Base-by-base conservation (phyloP, 208 protist genomes). In the Acanthamoeba healyi region DNA sequence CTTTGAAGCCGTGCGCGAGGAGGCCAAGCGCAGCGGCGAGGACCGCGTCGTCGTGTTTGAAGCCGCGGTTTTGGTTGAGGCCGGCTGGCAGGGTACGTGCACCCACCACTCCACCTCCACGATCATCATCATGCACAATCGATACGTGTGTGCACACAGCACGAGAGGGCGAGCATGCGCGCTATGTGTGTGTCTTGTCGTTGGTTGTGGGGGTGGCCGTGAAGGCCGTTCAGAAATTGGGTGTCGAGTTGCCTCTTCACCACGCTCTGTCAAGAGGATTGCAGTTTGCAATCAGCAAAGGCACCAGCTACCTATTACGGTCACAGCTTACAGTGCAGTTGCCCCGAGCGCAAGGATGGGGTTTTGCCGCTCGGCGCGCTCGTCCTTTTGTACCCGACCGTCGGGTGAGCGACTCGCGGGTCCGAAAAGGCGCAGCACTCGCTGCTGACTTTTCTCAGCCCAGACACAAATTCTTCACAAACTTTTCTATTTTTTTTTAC, bases 221-320 rank as follows among this genome's bases (percentile, higher is more conserved):
- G 61, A 67, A 67, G 61, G 61, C 61, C 61, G 29, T 67, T 67
- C 61, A 67, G 61, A 67, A 67, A 67, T 67, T 67, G 61, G 61
- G 61, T 36, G 61, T 7, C 0, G 61, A 15, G 29, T 32, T 32
- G 61, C n/a, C 29, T 29, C 61, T 10, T 0, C 61, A 67, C 61
- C 61, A 67, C 61, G 29, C 24, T 29, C 61, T 67, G 61, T 34
- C 36, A 67, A 67, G 36, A 12, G 61, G 61, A 67, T 67, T 67
- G 61, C 29, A 67, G 61, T 67, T 67, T 36, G 29, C 61, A 67
- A 67, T 67, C 61, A 67, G 61, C 61, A 67, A 67, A 22, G 29
- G 61, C 61, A 67, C 61, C n/a, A 29, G 61, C 61, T 67, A 67
- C 61, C 61, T 67, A 67, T 29, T 15, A 36, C 61, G 61, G 61